Percentiles rank a stretch among this genome's conserved stretches.
These are phyloP conservation scores for Onygenales sp. DNA, from an alignment of 2,329 filamentous ascomycete genomes.

Conservation along the genomic window DNA sequence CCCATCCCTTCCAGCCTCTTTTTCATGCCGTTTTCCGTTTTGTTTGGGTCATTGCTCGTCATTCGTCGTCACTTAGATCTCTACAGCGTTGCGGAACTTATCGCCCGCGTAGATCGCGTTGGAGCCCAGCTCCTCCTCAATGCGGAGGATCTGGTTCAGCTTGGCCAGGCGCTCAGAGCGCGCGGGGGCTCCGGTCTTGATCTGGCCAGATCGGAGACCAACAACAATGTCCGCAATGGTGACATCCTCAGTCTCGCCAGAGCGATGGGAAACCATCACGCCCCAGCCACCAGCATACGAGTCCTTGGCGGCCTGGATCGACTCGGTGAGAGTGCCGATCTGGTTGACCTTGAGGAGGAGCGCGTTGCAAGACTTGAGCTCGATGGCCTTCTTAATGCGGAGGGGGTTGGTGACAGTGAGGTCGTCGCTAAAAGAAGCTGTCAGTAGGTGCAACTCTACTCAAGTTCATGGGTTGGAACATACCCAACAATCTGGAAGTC, in stretches of 20 bases:
- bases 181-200: constrained; percentile 96
- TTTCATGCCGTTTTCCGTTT: background rate
- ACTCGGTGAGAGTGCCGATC: constrained; percentile 97
- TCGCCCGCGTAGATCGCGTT: constrained; percentile 85
- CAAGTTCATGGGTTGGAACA: constrained; percentile 13
- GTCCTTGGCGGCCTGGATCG: constrained; percentile 98
- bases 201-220: constrained; percentile 91
- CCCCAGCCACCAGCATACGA: constrained; percentile 93
- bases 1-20: background rate
- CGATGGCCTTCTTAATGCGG: constrained; percentile 99
- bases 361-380: constrained; percentile 97
- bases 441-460: constrained; percentile 7
- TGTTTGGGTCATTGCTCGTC: background rate
- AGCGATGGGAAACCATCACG: constrained; percentile 99
- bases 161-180: constrained; percentile 98
- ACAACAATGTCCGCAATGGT: constrained; percentile 98
- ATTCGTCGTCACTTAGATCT: constrained; percentile 54
- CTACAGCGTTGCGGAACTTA: constrained; percentile 86
- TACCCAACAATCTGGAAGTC: constrained; percentile 91
- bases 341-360: constrained; percentile 99
- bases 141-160: constrained; percentile 99
- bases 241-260: constrained; percentile 98
- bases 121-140: constrained; percentile 95
- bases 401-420: constrained; percentile 98
- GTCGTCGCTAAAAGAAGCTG: constrained; percentile 56